phyloP scores from a whole-genome alignment of 192 early-diverging fungal species.

The Anaeromyces robustus region DNA sequence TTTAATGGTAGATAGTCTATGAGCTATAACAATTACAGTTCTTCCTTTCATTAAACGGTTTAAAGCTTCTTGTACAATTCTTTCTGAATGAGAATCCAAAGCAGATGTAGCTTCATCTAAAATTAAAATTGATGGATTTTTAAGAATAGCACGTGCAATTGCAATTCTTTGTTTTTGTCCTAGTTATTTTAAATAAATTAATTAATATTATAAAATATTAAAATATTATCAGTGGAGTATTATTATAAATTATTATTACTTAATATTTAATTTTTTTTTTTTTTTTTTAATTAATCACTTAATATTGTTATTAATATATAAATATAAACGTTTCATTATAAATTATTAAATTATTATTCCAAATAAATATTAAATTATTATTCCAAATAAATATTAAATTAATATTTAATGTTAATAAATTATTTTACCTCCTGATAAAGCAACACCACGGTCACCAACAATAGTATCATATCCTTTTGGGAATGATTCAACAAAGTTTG shows the following conservation, averaged over 20 bases:
- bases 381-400: too few species aligned
- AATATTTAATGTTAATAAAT: too few species aligned
- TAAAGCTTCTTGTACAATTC: neutral
- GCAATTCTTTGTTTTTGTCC: constrained; percentile 7
- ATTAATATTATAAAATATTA: too few species aligned
- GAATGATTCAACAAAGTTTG: neutral
- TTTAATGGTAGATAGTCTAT: neutral
- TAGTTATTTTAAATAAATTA: neutral
- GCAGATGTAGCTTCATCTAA: neutral
- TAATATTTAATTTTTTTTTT: too few species aligned
- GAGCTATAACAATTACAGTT: neutral
- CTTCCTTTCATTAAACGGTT: neutral
- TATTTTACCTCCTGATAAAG: constrained; percentile 1
- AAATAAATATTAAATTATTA: too few species aligned
- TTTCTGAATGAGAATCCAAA: neutral
- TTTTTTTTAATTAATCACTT: too few species aligned
- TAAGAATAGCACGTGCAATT: constrained; percentile 1
- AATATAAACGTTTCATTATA: too few species aligned
- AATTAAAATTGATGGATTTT: neutral
- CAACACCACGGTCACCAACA: constrained; percentile 5
- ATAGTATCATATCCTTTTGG: constrained; percentile 2
- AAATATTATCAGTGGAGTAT: too few species aligned
- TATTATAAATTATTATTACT: too few species aligned
- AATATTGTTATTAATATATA: too few species aligned
- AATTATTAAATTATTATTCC: too few species aligned